These are phyloP conservation scores for Barnettozyma populi DNA, from an alignment of 805 yeast species.

Conservation along the genomic window DNA sequence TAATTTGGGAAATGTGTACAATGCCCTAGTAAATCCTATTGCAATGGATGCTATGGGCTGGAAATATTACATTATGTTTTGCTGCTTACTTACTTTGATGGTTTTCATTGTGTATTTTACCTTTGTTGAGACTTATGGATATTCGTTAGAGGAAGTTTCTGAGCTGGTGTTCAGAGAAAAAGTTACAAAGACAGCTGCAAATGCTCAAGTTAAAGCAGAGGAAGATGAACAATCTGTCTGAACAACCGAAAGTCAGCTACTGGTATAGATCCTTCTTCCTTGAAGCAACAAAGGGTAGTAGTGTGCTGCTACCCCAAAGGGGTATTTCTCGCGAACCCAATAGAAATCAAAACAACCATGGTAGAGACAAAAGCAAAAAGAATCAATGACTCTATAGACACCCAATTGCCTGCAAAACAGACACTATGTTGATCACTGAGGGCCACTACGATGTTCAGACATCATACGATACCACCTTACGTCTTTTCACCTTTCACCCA, in stretches of 20 bases:
- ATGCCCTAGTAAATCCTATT: constrained; percentile 33
- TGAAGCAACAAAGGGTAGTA: too few species aligned
- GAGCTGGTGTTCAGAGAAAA: constrained; percentile 11
- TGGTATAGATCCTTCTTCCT: too few species aligned
- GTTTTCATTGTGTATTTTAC: constrained; percentile 27
- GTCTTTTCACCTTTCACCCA: constrained; percentile 64
- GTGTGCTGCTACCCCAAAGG: too few species aligned
- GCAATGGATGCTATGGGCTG: constrained; percentile 33
- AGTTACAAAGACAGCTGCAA: background rate
- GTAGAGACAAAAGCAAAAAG: background rate
- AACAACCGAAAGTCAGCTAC: too few species aligned
- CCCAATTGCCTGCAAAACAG: background rate
- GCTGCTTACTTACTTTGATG: constrained; percentile 28
- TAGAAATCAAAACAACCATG: background rate
- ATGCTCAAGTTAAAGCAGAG: background rate
- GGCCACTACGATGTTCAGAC: constrained; percentile 59
- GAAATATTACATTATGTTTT: constrained; percentile 33
- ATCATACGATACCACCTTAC: constrained; percentile 59
- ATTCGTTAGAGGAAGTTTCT: constrained; percentile 35
- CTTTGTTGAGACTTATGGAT: constrained; percentile 35
- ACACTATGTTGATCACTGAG: constrained; percentile 62
- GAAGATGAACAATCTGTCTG: background rate
- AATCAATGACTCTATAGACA: background rate
- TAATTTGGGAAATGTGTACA: constrained; percentile 21
- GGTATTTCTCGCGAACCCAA: background rate